Base-by-base conservation (phyloP, 441 rosid species). In the Arabidopsis hybrid region DNA sequence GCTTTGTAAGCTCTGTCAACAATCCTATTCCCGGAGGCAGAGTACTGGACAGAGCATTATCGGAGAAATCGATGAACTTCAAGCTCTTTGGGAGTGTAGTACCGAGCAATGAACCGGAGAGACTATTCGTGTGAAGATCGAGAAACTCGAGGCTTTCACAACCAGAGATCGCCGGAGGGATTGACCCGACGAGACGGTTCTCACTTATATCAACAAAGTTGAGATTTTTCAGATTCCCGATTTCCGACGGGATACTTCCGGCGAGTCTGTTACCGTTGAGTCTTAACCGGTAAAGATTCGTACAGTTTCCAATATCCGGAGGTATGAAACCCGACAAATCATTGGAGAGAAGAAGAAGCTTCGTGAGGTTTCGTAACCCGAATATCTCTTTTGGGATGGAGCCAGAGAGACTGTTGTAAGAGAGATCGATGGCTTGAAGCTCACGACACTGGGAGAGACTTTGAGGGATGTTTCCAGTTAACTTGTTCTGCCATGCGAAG, bases 341-440 rank as follows among this genome's bases (percentile, higher is more conserved):
- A 39, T 88, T 88, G 40, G 87, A 86, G 42, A 93, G 87, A 36
- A 93, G 83, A 73, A 94, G 83, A 68, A 94, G 66, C 85, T 91
- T 88, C 40, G 95, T 88, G 69, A 94, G 90, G 80, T 94, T 94
- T 56, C 78, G 78, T 80, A 91, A 51, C 38, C 81, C 81, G 6
- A 90, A 90, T 18, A 93, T 83, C 83, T 86, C 83, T 58, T 78
- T 86, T 0, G 96, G 93, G n/a, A 91, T 85, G 1, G 91, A 73
- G 81, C 98, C 98, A 49, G 83, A 86, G 60, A 91, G 90, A 63
- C 38, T 77, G 72, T 94, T 94, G 82, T 89, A 91, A 9, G 98
- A 94, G 9, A 94, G 83, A 75, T 94, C 98, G 65, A 94, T 83
- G 60, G 97, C 95, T 84, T 94, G 86, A 79, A 94, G 97, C 69